These are phyloP conservation scores for Brassica napus DNA, from an alignment of 345 rosid species.

Conservation along the genomic window DNA sequence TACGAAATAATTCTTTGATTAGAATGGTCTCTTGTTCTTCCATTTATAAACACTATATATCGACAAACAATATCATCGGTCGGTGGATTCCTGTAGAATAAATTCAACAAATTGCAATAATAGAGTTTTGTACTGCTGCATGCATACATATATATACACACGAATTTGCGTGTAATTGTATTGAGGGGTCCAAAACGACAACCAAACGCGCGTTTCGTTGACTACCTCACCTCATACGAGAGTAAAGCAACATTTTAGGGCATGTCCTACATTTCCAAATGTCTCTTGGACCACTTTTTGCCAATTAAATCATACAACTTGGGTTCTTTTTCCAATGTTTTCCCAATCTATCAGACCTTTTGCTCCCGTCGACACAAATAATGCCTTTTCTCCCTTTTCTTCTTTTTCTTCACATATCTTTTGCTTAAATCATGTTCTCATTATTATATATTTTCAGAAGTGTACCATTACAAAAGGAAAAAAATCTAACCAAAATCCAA, in stretches of 20 bases:
- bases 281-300: conserved; percentile 32
- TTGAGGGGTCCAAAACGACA: conserved; percentile 33
- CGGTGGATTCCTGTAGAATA: conserved; percentile 32
- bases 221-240: conserved; percentile 25
- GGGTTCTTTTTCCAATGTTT: conserved; percentile 10
- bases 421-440: background rate
- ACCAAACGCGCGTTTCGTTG: conserved; percentile 40
- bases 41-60: background rate
- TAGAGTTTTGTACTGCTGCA: conserved; percentile 28
- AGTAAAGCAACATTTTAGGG: conserved; percentile 1
- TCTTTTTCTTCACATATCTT: background rate
- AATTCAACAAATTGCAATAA: conserved; percentile 21
- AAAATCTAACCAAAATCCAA: background rate
- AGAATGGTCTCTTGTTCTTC: background rate
- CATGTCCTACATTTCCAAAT: conserved; percentile 32
- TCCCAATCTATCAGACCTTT: background rate
- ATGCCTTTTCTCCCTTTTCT: background rate
- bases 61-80: conserved; percentile 25
- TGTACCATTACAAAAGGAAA: background rate
- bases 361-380: conserved; percentile 35
- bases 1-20: background rate
- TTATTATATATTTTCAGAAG: background rate
- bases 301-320: conserved; percentile 6
- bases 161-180: conserved; percentile 20
- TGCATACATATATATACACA: conserved; percentile 3